These are phyloP conservation scores for Emergomyces orientalis DNA, from an alignment of 2,329 filamentous ascomycete species.

Conservation along the genomic window DNA sequence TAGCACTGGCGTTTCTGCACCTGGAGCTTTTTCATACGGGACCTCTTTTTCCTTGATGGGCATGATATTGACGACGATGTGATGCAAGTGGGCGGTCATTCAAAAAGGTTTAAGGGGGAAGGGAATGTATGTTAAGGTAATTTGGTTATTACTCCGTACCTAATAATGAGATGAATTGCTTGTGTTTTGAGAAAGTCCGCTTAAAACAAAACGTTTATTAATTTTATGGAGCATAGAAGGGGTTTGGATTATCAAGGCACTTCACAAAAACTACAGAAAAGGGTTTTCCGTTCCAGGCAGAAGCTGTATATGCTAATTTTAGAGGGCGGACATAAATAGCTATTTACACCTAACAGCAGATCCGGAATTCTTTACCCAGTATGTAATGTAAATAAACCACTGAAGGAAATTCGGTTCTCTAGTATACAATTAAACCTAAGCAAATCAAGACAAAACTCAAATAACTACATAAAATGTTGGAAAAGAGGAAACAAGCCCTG, in stretches of 20 bases:
- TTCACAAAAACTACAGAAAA: not conserved
- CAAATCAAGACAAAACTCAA: not conserved
- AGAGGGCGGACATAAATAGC: not conserved
- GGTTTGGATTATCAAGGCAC: not conserved
- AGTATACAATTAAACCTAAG: conserved; percentile 1
- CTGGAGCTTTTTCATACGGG: not conserved
- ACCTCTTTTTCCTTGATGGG: not conserved
- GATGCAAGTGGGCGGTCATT: not conserved
- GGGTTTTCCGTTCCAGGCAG: too few relatives aligned
- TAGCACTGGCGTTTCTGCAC: not conserved
- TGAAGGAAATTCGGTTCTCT: not conserved
- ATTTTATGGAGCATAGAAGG: not conserved
- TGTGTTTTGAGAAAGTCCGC: not conserved
- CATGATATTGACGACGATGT: not conserved
- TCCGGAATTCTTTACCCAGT: not conserved
- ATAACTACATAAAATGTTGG: not conserved
- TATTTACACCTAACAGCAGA: not conserved
- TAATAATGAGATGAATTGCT: not conserved
- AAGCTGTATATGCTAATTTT: too few relatives aligned
- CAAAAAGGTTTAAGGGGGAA: not conserved
- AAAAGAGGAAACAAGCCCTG: not conserved
- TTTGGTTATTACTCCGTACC: not conserved
- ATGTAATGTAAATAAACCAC: not conserved
- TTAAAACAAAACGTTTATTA: not conserved
- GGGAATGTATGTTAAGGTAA: not conserved